These are phyloP conservation scores for Schizophyllum commune DNA, from an alignment of 1,284 basidiomycete genomes.

Conservation along the genomic window DNA sequence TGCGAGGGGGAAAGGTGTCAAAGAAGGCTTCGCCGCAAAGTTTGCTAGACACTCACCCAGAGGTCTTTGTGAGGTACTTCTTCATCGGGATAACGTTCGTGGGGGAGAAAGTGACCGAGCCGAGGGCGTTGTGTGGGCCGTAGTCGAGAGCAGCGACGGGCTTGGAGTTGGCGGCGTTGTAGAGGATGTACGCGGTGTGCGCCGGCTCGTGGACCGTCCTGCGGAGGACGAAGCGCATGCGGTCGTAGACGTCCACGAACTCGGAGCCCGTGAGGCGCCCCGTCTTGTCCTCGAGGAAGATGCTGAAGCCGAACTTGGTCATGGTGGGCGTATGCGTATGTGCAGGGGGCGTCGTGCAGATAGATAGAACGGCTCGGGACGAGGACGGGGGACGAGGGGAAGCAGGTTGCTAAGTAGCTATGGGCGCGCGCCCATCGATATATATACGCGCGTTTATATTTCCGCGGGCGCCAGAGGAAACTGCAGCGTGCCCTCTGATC, in stretches of 20 bases:
- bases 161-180: conserved; percentile 27
- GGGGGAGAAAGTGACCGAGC: conserved; percentile 36
- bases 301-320: conserved; percentile 46
- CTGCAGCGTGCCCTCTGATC: not conserved
- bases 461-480: not conserved
- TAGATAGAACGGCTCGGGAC: not conserved
- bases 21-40: conserved; percentile 1
- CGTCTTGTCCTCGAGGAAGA: conserved; percentile 55
- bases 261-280: conserved; percentile 44
- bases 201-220: conserved; percentile 34
- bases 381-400: not conserved
- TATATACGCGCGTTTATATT: not conserved
- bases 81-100: conserved; percentile 36
- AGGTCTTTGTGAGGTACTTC: conserved; percentile 40
- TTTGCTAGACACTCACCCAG: conserved; percentile 2
- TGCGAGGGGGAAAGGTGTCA: conserved; percentile 14
- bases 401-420: not conserved
- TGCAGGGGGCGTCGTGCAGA: no score
- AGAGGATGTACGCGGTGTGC: conserved; percentile 44
- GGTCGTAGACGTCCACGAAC: conserved; percentile 55
- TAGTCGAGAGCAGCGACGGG: conserved; percentile 45
- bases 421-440: not conserved
- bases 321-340: conserved; percentile 15
- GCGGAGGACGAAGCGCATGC: conserved; percentile 42
- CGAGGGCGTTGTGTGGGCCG: conserved; percentile 39